Base-by-base conservation (phyloP, 805 yeast genomes). In the Metschnikowia continentalis region DNA sequence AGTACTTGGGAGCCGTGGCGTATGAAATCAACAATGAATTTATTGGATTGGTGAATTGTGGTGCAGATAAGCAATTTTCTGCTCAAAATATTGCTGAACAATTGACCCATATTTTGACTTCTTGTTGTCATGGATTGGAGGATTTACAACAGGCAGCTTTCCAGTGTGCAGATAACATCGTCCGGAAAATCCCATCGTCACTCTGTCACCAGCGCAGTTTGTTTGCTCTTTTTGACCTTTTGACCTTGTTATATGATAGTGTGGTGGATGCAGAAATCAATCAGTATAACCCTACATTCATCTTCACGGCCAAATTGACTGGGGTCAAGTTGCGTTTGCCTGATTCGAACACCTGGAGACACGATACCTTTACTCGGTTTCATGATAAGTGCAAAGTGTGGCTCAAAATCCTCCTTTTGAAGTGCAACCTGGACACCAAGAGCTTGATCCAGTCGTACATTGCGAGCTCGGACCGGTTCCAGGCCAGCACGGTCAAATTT, bases 251-350 rank as follows among this genome's bases (percentile, higher is more conserved):
- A 46, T 89, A 88, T 67, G 85, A 86, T 54, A 84, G 96, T 70
- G 80, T 89, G 38, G 73, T 84, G 38, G 97, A 91, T 66, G 90
- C 91, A 6, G 95, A 88, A 55, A 79, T 84, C 17, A 86, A 87
- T 63, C 89, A 82, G 65, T 92, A 89, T 64, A 89, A 87, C 52
- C 98, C 98, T 3, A 79, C 83, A n/a, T 82, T 86, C 35, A 78
- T 77, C 35, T 91, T 86, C 61, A 55, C 72, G 62, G 59, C 78
- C 59, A 51, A 59, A 26, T 65, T 61, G 42, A 66, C 82, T 0
- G 80, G 79, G 6, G 77, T 84, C 35, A 65, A 68, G 20, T 66
- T 88, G 32, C 73, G 78, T 17, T 76, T 90, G 26, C 84, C 96
- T 0, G 96, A 90, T 63, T 81, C 88, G 5, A 80, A 84, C 54